These are phyloP conservation scores for Dioszegia aurantiaca DNA, from an alignment of 768 basidiomycete species.

Conservation along the genomic window DNA sequence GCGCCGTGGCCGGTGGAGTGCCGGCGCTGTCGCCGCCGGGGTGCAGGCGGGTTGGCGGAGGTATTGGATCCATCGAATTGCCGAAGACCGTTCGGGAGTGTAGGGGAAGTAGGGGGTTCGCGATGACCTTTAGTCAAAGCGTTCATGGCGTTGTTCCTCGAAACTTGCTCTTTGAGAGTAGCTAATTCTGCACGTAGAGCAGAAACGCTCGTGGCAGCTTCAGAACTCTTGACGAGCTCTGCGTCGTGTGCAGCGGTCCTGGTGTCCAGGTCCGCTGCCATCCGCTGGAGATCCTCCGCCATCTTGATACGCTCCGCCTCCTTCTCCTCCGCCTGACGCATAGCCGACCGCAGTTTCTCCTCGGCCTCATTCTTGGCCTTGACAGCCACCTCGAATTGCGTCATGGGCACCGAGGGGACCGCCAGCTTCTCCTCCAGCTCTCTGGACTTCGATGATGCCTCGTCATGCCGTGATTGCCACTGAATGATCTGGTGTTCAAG, in stretches of 20 bases:
- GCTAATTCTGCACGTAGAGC: slow-evolving; percentile 90
- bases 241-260: slow-evolving; percentile 67
- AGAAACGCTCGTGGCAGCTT: slow-evolving; percentile 81
- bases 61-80: slow-evolving; percentile 53
- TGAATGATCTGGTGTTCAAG: slow-evolving; percentile 81
- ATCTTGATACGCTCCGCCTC: slow-evolving; percentile 79
- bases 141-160: slow-evolving; percentile 89
- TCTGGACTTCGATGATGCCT: slow-evolving; percentile 70
- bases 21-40: slow-evolving; percentile 31
- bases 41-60: slow-evolving; percentile 15
- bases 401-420: slow-evolving; percentile 67
- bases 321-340: slow-evolving; percentile 71
- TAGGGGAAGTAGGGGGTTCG: slow-evolving; percentile 80
- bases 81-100: slow-evolving; percentile 60
- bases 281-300: slow-evolving; percentile 69
- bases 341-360: slow-evolving; percentile 71
- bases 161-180: slow-evolving; percentile 88
- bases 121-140: slow-evolving; percentile 73
- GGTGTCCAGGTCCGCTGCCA: slow-evolving; percentile 70
- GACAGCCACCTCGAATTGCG: slow-evolving; percentile 71
- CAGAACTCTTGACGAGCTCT: slow-evolving; percentile 60
- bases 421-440: slow-evolving; percentile 69
- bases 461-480: slow-evolving; percentile 84
- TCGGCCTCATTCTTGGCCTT: slow-evolving; percentile 75
- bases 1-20: slow-evolving; percentile 52